Evolutionary conservation across 2,329 filamentous ascomycete species (phyloP).

Genomic region (Blastomyces parvus): DNA sequence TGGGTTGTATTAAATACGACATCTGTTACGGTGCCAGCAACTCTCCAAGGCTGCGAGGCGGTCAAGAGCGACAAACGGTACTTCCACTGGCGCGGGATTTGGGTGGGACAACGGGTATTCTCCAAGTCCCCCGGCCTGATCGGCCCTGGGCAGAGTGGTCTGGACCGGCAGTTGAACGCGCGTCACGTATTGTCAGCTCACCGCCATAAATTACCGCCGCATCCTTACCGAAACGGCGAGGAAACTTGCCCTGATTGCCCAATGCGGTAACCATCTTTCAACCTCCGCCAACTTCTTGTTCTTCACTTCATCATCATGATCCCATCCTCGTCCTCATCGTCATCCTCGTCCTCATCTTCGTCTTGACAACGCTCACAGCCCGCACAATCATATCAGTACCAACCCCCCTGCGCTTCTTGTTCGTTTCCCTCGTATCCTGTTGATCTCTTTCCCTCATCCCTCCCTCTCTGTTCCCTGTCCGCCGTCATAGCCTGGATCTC

Average conservation of each 20-base stretch:
- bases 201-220: too few relatives aligned
- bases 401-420: too few relatives aligned
- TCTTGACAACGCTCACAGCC: background rate
- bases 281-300: background rate
- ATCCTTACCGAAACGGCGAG: too few relatives aligned
- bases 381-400: background rate
- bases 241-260: background rate
- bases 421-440: background rate
- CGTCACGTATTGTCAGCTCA: background rate
- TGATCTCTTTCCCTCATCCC: background rate
- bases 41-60: background rate
- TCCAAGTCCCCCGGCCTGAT: background rate
- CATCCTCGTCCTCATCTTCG: background rate
- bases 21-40: too few relatives aligned
- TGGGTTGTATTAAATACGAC: too few relatives aligned
- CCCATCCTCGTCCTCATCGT: background rate
- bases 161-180: background rate
- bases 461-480: background rate
- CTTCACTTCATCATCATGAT: too few relatives aligned
- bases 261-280: background rate
- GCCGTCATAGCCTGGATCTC: background rate
- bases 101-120: background rate
- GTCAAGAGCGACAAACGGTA: background rate
- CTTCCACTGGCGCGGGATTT: background rate
- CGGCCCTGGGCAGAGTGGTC: background rate